These are phyloP conservation scores for Suillus tomentosus DNA, from an alignment of 768 basidiomycete genomes.

Conservation along the genomic window DNA sequence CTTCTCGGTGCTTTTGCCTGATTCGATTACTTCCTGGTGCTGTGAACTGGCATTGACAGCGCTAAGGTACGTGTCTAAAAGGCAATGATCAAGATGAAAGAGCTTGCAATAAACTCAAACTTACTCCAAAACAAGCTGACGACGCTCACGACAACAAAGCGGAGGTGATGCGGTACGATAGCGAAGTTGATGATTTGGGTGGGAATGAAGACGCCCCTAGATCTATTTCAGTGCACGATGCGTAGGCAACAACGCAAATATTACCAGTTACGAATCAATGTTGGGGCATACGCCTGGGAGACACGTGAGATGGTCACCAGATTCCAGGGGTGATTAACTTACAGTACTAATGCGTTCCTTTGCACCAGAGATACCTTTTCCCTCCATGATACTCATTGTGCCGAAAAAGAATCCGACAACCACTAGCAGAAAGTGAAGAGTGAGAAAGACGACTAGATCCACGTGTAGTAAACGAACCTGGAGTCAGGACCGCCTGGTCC, in stretches of 20 bases:
- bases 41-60: constrained; percentile 45
- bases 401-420: constrained; percentile 63
- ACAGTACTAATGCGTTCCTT: constrained; percentile 47
- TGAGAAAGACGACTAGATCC: constrained; percentile 10
- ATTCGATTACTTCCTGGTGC: constrained; percentile 4
- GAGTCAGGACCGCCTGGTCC: constrained; percentile 80
- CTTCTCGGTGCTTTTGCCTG: constrained; percentile 2
- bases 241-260: constrained; percentile 12
- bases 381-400: constrained; percentile 80
- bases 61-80: constrained; percentile 64
- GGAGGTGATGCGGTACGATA: constrained; percentile 73
- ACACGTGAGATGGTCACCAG: neutral
- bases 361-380: constrained; percentile 57
- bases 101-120: constrained; percentile 30
- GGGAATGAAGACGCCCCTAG: constrained; percentile 73
- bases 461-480: constrained; percentile 42
- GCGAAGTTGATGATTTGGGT: constrained; percentile 81
- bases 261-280: constrained; percentile 76
- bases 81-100: constrained; percentile 5
- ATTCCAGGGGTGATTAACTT: constrained; percentile 1
- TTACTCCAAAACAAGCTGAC: constrained; percentile 84
- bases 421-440: constrained; percentile 25
- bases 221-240: constrained; percentile 3
- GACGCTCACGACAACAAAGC: constrained; percentile 72
- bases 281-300: constrained; percentile 67